A percentile compares a stretch with the other conserved stretches of the same genome.
These are phyloP conservation scores for Volvox reticuliferus DNA, from an alignment of 139 green algal species.

Conservation along the genomic window DNA sequence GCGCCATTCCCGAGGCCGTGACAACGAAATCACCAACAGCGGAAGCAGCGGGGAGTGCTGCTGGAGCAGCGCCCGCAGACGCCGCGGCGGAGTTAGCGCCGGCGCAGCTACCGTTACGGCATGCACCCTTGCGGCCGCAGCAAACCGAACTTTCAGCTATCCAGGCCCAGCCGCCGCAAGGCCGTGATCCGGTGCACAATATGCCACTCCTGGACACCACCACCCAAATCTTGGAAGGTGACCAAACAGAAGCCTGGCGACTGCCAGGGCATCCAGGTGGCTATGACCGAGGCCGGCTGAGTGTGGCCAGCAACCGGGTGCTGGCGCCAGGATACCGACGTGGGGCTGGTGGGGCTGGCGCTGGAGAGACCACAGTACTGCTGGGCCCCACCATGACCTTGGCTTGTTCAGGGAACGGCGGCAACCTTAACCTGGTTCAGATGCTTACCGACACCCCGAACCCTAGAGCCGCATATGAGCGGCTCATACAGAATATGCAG, in stretches of 20 bases:
- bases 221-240: conserved; percentile 55
- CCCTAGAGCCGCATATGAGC: conserved; percentile 16
- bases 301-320: conserved; percentile 53
- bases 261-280: background rate
- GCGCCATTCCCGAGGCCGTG: background rate
- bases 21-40: background rate
- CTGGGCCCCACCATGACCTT: conserved; percentile 33
- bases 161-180: background rate
- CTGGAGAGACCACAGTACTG: conserved; percentile 28
- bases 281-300: conserved; percentile 34
- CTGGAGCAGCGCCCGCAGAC: background rate
- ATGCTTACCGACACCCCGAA: conserved; percentile 76
- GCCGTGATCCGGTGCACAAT: background rate
- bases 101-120: background rate
- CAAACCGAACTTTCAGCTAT: background rate
- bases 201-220: conserved; percentile 48
- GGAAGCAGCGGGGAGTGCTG: too few relatives aligned
- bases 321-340: background rate
- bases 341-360: background rate
- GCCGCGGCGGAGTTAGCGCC: background rate
- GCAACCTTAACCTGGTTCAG: conserved; percentile 63
- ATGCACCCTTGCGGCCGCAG: background rate
- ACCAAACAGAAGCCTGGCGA: conserved; percentile 20
- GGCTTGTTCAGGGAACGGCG: background rate
- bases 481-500: background rate